Percentiles rank a stretch among this genome's conserved stretches.
Evolutionary conservation across 2,329 filamentous ascomycete genomes (phyloP).

Genomic region (Ophiostoma piceae): DNA sequence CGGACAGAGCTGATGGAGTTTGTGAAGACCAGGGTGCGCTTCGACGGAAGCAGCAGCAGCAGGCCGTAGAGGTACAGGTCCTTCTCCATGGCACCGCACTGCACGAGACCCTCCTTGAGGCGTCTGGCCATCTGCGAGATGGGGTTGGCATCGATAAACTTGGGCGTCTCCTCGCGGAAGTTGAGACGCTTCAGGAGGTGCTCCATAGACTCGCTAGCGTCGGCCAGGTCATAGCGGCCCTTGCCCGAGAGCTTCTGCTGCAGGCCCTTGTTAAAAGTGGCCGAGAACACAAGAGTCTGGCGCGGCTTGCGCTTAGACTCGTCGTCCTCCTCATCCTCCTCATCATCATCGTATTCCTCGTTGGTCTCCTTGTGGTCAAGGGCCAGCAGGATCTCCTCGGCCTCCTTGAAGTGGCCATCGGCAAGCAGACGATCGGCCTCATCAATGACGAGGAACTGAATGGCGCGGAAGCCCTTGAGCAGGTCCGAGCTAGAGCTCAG

Average conservation of each 20-base stretch:
- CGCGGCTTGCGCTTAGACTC: conserved; percentile 41
- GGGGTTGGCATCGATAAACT: conserved; percentile 89
- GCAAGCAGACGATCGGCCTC: conserved; percentile 90
- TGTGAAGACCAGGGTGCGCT: conserved; percentile 83
- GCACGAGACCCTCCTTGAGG: conserved; percentile 82
- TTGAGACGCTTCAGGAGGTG: conserved; percentile 87
- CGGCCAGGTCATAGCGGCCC: conserved; percentile 60
- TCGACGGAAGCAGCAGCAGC: conserved; percentile 72
- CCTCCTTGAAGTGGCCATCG: conserved; percentile 91
- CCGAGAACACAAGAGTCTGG: conserved; percentile 93
- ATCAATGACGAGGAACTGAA: conserved; percentile 82
- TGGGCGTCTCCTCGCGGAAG: conserved; percentile 77
- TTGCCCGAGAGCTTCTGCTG: conserved; percentile 88
- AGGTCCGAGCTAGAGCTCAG: conserved; percentile 69
- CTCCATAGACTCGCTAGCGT: conserved; percentile 77
- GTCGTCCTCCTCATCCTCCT: conserved; percentile 39
- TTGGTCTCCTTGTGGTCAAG: conserved; percentile 68
- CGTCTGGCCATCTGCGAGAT: conserved; percentile 80
- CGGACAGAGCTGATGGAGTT: conserved; percentile 93
- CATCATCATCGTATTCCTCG: conserved; percentile 40
- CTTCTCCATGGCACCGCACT: conserved; percentile 92
- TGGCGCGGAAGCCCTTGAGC: conserved; percentile 63
- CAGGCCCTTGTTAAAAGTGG: conserved; percentile 85
- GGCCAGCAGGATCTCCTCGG: conserved; percentile 77
- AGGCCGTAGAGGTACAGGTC: conserved; percentile 91